Evolutionary conservation across 495 filamentous ascomycete genomes (phyloP), one percentile per base, ranked within the genome.

Genomic region (Alectoria sarmentosa): DNA sequence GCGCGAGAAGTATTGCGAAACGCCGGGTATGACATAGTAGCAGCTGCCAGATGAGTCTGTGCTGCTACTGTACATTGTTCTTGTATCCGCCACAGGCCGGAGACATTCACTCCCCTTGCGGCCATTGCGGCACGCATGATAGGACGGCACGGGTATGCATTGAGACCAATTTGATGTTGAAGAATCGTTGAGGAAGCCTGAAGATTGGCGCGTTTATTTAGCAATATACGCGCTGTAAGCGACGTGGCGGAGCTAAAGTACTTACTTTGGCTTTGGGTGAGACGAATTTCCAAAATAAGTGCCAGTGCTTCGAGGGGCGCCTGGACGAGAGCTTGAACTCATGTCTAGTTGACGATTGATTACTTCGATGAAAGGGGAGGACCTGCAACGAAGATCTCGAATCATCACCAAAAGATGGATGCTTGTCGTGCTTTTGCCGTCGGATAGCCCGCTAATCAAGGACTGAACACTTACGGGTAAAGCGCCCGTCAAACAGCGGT

Each of bases 191-290:
- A 55, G 1, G 28, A 55, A 34, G 15, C 15, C 11, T 8, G 21
- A 30, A n/a, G 28, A 55, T 34, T 55, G 52, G 52, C 52, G 52
- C 52, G 52, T 34, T 32, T 55, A 17, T 30, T 55, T 55, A 30
- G 52, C 52, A 55, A 5, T 34, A 55, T 55, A 36, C 52, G 52
- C 52, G 52, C 52, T 17, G 28, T 32, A 55, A 21, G 28, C 52
- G 52, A 34, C 52, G 17, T 34, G 15, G 28, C 30, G 52, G 17
- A 55, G 52, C 52, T 55, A 54, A n/a, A n/a, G n/a, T n/a, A n/a
- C n/a, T n/a, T n/a, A n/a, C n/a, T n/a, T n/a, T 44, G 23, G 42
- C 42, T 23, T 46, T 46, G 42, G 9, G 37, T 41, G 39, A 41
- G 28, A 23, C n/a, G n/a, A 11, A 48, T 11, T 23, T 14, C 26